Evolutionary conservation across 2,329 filamentous ascomycete species (phyloP).

Genomic region (Monascus ruber): DNA sequence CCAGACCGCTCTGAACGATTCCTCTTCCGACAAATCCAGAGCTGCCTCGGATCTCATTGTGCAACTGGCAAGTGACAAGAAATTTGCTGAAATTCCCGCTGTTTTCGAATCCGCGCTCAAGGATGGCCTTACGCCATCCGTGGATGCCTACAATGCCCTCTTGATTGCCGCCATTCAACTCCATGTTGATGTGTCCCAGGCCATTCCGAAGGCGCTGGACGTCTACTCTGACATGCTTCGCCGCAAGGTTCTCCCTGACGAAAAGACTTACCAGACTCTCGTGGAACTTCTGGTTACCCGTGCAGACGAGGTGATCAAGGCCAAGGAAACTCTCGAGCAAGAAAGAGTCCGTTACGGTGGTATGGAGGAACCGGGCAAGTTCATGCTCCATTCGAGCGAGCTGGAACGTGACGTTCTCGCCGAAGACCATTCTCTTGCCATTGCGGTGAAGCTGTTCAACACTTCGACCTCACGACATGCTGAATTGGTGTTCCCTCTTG

Average conservation of each 20-base stretch:
- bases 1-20: slow-evolving; percentile 31
- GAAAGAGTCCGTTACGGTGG: slow-evolving; percentile 77
- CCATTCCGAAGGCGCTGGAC: slow-evolving; percentile 82
- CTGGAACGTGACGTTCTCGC: slow-evolving; percentile 74
- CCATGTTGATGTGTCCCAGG: slow-evolving; percentile 65
- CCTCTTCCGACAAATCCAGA: slow-evolving; percentile 50
- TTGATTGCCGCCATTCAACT: slow-evolving; percentile 75
- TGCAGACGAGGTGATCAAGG: slow-evolving; percentile 63
- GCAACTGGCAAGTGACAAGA: slow-evolving; percentile 57
- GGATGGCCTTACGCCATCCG: slow-evolving; percentile 67
- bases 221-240: slow-evolving; percentile 95
- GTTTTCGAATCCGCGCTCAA: slow-evolving; percentile 85
- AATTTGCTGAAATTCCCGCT: slow-evolving; percentile 78
- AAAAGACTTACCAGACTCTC: slow-evolving; percentile 76
- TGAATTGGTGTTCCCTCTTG: slow-evolving; percentile 57
- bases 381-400: slow-evolving; percentile 81
- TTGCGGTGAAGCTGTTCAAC: slow-evolving; percentile 78
- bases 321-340: slow-evolving; percentile 64
- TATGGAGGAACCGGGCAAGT: slow-evolving; percentile 70
- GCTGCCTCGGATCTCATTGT: slow-evolving; percentile 69
- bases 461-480: slow-evolving; percentile 54
- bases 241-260: slow-evolving; percentile 68
- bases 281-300: slow-evolving; percentile 71
- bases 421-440: slow-evolving; percentile 75
- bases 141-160: slow-evolving; percentile 84